Evolutionary conservation across 805 yeast genomes (phyloP).

Genomic region (Ascoidea asiatica): DNA sequence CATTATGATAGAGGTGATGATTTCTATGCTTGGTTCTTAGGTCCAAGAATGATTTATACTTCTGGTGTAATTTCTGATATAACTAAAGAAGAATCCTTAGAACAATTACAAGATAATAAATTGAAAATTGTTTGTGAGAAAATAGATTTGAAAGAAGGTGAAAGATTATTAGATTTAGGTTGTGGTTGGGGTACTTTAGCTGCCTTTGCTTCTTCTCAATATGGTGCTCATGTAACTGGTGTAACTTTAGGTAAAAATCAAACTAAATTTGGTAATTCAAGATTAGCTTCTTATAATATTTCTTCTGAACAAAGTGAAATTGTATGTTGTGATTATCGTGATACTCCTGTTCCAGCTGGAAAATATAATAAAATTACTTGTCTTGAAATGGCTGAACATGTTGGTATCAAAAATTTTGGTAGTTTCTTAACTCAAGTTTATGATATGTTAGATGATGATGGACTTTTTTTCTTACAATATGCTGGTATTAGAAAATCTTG

Average conservation of each 20-base stretch:
- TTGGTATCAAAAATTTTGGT: conserved; percentile 75
- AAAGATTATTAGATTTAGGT: conserved; percentile 69
- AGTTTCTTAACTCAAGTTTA: conserved; percentile 68
- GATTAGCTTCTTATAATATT: conserved; percentile 57
- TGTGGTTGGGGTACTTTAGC: conserved; percentile 97
- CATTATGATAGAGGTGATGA: conserved; percentile 96
- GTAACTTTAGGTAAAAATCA: conserved; percentile 83
- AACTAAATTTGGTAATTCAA: conserved; percentile 76
- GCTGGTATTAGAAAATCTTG: conserved; percentile 85
- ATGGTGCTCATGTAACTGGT: conserved; percentile 83
- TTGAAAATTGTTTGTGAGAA: conserved; percentile 79
- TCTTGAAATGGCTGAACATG: conserved; percentile 94
- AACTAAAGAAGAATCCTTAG: conserved; percentile 57
- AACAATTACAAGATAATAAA: conserved; percentile 80
- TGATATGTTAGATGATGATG: conserved; percentile 86
- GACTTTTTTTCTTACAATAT: conserved; percentile 73
- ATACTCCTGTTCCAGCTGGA: conserved; percentile 61
- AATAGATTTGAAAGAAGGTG: conserved; percentile 61
- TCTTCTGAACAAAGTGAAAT: conserved; percentile 56
- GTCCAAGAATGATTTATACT: conserved; percentile 90
- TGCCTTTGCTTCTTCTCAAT: conserved; percentile 65
- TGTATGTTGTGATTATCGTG: conserved; percentile 81
- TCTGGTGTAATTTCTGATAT: conserved; percentile 73
- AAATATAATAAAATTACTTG: conserved; percentile 79
- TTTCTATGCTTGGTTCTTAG: conserved; percentile 86